Conservation (phyloP, 441 rosid genomes). For the Flueggea neowawraea region DNA sequence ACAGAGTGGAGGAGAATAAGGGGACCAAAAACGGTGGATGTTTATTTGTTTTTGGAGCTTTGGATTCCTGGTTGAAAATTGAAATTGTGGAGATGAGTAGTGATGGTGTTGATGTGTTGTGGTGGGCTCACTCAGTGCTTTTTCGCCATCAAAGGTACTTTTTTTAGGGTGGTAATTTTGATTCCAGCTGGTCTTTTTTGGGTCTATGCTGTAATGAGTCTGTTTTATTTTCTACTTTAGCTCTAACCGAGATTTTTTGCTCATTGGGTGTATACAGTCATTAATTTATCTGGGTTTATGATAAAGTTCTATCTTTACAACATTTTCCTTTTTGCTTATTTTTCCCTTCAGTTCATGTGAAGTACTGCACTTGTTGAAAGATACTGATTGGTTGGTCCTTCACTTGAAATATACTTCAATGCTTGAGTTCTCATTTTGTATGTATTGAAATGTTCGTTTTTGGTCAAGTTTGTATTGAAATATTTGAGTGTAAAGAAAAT, state of each 20-base stretch:
- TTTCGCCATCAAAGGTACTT: slow-evolving; percentile 41
- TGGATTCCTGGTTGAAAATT: slow-evolving; percentile 38
- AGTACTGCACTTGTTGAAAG: neutral
- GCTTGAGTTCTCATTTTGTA: too few species aligned
- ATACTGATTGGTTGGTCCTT: neutral
- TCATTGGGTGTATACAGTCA: slow-evolving; percentile 8
- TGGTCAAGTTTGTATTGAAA: neutral
- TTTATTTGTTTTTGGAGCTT: slow-evolving; percentile 18
- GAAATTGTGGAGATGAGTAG: slow-evolving; percentile 33
- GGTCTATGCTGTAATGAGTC: slow-evolving; percentile 20
- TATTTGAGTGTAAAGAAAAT: neutral
- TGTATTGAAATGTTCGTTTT: neutral
- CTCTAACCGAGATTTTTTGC: slow-evolving; percentile 15
- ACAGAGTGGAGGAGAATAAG: neutral
- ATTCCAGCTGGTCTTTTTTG: slow-evolving; percentile 22
- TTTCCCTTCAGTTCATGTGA: slow-evolving; percentile 3
- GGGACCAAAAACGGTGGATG: neutral
- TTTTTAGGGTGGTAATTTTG: slow-evolving; percentile 19
- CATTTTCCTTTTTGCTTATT: slow-evolving; percentile 3
- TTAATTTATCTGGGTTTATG: slow-evolving; percentile 19
- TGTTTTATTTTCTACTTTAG: slow-evolving; percentile 23
- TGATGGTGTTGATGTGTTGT: slow-evolving; percentile 36
- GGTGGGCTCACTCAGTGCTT: slow-evolving; percentile 64
- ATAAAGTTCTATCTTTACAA: slow-evolving; percentile 3
- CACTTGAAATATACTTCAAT: too few species aligned